Base-by-base conservation (phyloP, 495 filamentous ascomycete genomes). In the Pseudomonodictys pantanalensis region DNA sequence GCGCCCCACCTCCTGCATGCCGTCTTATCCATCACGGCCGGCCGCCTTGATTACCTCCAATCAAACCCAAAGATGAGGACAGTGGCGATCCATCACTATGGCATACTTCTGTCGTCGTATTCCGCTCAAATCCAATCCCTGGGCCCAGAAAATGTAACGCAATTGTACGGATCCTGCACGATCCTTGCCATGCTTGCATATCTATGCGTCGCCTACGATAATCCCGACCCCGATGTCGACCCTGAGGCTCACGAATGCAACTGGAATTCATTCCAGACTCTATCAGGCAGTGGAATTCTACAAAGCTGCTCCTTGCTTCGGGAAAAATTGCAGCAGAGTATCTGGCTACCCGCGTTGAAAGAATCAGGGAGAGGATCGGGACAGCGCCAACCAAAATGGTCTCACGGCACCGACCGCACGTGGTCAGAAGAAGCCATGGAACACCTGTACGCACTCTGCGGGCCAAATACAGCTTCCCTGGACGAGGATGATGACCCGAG, bases 1-100 rank as follows among this genome's bases (percentile, higher is more conserved):
- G 49, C 62, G 6, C 50, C 58, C 25, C 44, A 60, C 45, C 44
- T 65, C 1, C 43, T 65, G 10, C 57, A 65, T 52, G 57, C 56
- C 23, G 56, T 65, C 8, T 38, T 65, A 0, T 56, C 56, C 24
- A 50, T 44, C 49, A 41, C 51, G 7, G 56, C 62, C 2, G 39
- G 23, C 23, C 62, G 61, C 43, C 48, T 65, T 12, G 46, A 47
- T 33, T 42, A 51, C 57, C 38, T 60, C 15, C 18, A 45, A n/a
- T 44, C 18, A 5, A 2, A 52, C 18, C n/a, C 18, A 12, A 24
- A 22, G 9, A 22, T 38, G 9, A 41, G n/a, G 28, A 20, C 15
- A 18, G 49, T 32, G 15, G 29, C 49, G 11, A 39, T 25, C 1
- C 18, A 38, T 6, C 32, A 52, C 24, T 52, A 52, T 18, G 33